Percentiles rank a stretch among this genome's conserved stretches.
Evolutionary conservation across 352 stramenopile genomes (phyloP).

Genomic region (Globisporangium ultimum): DNA sequence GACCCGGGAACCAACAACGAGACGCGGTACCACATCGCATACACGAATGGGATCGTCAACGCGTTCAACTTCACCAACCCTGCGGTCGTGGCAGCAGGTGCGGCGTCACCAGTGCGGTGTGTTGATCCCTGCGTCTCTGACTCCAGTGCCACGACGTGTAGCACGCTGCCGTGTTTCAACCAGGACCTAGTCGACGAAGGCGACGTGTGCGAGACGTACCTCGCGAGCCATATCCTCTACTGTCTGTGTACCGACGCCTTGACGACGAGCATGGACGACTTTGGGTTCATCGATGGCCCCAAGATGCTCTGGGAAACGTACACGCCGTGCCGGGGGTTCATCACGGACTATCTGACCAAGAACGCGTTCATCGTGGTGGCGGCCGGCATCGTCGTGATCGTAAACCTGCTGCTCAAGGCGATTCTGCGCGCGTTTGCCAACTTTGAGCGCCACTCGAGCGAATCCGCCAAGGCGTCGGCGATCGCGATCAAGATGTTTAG

Average conservation of each 20-base stretch:
- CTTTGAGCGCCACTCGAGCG: constrained; percentile 78
- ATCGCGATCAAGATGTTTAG: constrained; percentile 78
- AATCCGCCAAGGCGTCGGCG: constrained; percentile 71
- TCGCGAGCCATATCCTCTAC: constrained; percentile 56
- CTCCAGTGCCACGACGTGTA: constrained; percentile 43
- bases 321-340: constrained; percentile 57
- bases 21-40: constrained; percentile 53
- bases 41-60: constrained; percentile 60
- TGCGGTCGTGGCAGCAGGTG: constrained; percentile 2
- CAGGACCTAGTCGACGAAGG: constrained; percentile 26
- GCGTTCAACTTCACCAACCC: constrained; percentile 21
- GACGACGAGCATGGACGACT: constrained; percentile 32
- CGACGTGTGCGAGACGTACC: constrained; percentile 55
- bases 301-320: constrained; percentile 50
- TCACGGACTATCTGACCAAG: constrained; percentile 61
- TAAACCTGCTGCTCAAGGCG: constrained; percentile 72
- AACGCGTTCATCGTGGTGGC: constrained; percentile 70
- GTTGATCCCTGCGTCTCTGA: constrained; percentile 60
- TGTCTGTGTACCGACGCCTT: constrained; percentile 68
- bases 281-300: constrained; percentile 53
- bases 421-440: constrained; percentile 62
- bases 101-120: constrained; percentile 32
- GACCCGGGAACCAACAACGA: constrained; percentile 15
- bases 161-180: constrained; percentile 68
- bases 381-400: constrained; percentile 61